phyloP scores from a whole-genome alignment of 139 green algal species.

The Chlorella sp. region DNA sequence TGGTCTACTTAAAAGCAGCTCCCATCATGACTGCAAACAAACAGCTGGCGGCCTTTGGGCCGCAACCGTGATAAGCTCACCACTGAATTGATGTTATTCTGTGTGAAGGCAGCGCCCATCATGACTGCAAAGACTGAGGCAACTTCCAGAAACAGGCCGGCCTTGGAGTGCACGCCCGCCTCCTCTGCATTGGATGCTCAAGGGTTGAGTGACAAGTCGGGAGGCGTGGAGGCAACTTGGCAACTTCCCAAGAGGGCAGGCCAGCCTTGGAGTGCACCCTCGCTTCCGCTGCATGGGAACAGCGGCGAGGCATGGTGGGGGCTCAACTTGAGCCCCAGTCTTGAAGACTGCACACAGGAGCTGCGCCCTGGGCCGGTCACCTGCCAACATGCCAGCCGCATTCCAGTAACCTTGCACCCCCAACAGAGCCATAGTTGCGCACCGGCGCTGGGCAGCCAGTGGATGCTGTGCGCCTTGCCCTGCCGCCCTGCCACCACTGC shows the following conservation, averaged over 20 bases:
- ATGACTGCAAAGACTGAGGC: slow-evolving; percentile 1
- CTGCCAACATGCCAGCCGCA: neutral
- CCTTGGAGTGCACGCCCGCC: neutral
- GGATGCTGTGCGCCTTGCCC: slow-evolving; percentile 9
- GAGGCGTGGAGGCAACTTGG: too few species aligned
- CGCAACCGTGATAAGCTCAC: too few species aligned
- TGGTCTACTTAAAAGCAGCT: neutral
- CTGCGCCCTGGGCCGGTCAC: too few species aligned
- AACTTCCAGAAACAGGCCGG: neutral
- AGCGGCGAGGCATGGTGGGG: neutral
- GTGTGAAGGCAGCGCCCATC: slow-evolving; percentile 16
- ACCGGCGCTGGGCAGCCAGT: slow-evolving; percentile 19
- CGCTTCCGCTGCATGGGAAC: neutral
- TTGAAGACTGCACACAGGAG: neutral
- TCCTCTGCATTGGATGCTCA: neutral
- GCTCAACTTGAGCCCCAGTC: too few species aligned
- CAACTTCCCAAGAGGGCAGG: neutral
- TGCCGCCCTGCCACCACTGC: neutral
- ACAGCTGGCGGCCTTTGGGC: too few species aligned
- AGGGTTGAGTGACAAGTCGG: too few species aligned
- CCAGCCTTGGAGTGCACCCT: neutral
- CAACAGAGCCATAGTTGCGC: too few species aligned
- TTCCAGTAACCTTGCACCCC: neutral
- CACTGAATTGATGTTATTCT: slow-evolving; percentile 31
- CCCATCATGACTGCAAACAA: neutral